Evolutionary conservation across 2,329 filamentous ascomycete genomes (phyloP), one percentile per base, ranked within the genome.

Genomic region (Phaeoacremonium minimum): DNA sequence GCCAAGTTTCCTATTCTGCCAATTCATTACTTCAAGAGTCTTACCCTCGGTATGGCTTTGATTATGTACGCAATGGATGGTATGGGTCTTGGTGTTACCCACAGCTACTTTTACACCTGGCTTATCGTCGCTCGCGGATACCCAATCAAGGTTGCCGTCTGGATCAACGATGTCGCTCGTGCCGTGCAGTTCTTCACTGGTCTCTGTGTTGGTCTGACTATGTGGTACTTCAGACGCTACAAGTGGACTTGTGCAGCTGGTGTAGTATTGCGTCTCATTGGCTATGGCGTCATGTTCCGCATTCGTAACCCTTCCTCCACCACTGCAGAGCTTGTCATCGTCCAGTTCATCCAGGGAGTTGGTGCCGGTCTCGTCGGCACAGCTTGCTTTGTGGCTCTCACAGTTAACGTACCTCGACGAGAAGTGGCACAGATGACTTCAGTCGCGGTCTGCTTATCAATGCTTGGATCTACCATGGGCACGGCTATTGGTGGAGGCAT

Each of bases 251-350:
- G 59, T 12, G 50, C 72, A n/a, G 41, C 50, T 4, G 69, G 64
- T 4, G 56, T 60, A 2, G 36, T 56, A 2, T 44, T 74, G 20
- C 64, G 68, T 8, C 46, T 71, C 9, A 45, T 72, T 19, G 69
- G 70, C 5, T 73, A 73, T 40, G 68, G 66, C 4, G 47, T 71
- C 19, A 73, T 74, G 70, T 56, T 73, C 18, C 60, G 69, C 2
- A 57, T 73, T 6, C 61, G 67, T 4, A 66, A 28, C 53, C 64
- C 33, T 60, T 45, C 56, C 26, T 71, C 65, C 46, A 61, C 61
- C 5, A 42, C 53, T 1, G 64, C 55, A 6, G 70, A 73, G 48
- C 54, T 73, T 2, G 67, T 71, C 42, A 43, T 65, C 17, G 63
- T 71, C 3, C 69, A 74, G 45, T 48, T 65, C 18, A 54, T 73